phyloP scores from a whole-genome alignment of 129 eudicot genomes.

The Flaveria bidentis region DNA sequence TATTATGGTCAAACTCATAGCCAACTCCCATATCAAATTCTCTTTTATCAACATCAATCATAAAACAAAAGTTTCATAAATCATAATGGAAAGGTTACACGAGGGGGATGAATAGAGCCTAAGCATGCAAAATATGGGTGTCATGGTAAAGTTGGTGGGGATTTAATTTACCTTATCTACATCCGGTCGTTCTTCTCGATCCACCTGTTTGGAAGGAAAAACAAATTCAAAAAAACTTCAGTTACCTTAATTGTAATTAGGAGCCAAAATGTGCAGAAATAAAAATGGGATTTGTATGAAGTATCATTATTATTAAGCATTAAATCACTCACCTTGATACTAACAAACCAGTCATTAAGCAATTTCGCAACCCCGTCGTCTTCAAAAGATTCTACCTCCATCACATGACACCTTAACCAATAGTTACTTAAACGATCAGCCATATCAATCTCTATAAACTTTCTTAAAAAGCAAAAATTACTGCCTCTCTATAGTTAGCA shows the following conservation, averaged over 20 bases:
- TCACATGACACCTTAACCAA: constrained; percentile 88
- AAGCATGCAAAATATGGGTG: background rate
- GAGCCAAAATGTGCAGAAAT: constrained; percentile 3
- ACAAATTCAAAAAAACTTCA: background rate
- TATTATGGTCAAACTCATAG: background rate
- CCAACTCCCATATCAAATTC: background rate
- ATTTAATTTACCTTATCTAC: constrained; percentile 73
- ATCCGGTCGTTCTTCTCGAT: constrained; percentile 95
- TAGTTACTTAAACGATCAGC: constrained; percentile 8
- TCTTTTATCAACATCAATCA: background rate
- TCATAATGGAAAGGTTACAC: background rate
- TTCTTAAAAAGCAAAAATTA: background rate
- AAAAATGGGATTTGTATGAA: background rate
- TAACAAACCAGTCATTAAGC: constrained; percentile 89
- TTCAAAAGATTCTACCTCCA: constrained; percentile 99
- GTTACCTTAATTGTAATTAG: background rate
- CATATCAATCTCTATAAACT: background rate
- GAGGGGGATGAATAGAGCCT: background rate
- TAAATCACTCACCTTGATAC: constrained; percentile 63
- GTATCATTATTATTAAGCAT: constrained; percentile 8
- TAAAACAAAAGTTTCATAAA: background rate
- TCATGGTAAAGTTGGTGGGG: background rate
- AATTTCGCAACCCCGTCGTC: constrained; percentile 75
- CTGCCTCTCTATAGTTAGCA: background rate
- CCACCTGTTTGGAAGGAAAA: constrained; percentile 64